Base-by-base conservation (phyloP, 257 asterid species). In the Sherardia arvensis region DNA sequence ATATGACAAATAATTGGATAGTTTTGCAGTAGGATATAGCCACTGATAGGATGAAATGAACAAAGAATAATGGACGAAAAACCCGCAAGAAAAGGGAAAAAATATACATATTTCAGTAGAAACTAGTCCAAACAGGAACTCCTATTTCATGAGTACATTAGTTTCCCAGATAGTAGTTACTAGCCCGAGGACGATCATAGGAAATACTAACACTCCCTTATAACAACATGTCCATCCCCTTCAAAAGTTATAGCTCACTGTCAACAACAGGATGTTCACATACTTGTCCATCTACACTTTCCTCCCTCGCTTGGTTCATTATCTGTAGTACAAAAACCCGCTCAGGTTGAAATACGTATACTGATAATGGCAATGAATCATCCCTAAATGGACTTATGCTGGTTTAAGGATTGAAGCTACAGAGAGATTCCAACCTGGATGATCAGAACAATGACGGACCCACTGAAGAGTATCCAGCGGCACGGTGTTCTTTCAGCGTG, bases 401-500 rank as follows among this genome's bases (percentile, higher is more conserved):
- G 29, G 15, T 27, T 33, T 61, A 55, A 21, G 8, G 26, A 60
- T 54, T 54, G 36, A 65, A 45, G 12, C 15, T 72, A 29, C 38
- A 53, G 59, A 58, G 36, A 48, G 71, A 65, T 43, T 70, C 53
- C 18, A 62, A 87, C 87, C 88, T 78, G 71, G 61, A 57, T 47
- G 66, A 59, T 77, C 77, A 77, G 78, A 88, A 86, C 67, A 82
- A 45, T 53, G 95, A 88, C 49, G 92, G 74, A 23, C 97, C 98
- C 23, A 87, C 84, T 0, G 95, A 85, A 64, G 98, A 87, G 79
- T 76, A 91, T 61, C 95, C 97, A 61, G 87, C 85, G 29, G 93
- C 94, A 59, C 69, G 85, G 29, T 82, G 88, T 56, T 89, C 97
- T 79, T 91, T 91, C 76, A 91, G 73, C 58, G 97, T 91, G 80